Evolutionary conservation across 2,329 filamentous ascomycete species (phyloP).

Genomic region (Daldinia sp.): DNA sequence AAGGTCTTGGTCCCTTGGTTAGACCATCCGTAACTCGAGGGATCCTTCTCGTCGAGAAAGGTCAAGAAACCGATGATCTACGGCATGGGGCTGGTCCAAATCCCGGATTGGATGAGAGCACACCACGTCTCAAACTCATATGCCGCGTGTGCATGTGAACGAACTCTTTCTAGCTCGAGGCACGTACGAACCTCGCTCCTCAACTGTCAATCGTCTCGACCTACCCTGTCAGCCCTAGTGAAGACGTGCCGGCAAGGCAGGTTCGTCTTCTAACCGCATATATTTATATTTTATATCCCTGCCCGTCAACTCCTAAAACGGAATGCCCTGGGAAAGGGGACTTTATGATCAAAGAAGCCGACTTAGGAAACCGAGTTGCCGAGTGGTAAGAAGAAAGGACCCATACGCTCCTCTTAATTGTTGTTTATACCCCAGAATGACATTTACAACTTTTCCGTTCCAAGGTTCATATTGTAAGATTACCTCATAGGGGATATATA

Average conservation of each 20-base stretch:
- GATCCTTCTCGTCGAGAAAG: conserved; percentile 8
- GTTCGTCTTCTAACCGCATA: not conserved
- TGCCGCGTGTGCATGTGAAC: not conserved
- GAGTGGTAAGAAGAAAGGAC: not conserved
- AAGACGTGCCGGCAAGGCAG: conserved; percentile 5
- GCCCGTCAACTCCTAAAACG: conserved; percentile 14
- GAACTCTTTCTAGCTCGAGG: not conserved
- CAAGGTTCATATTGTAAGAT: not conserved
- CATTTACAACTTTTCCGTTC: not conserved
- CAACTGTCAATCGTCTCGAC: conserved; percentile 17
- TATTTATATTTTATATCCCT: conserved; percentile 18
- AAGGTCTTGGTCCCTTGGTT: not conserved
- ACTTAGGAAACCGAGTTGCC: conserved; percentile 10
- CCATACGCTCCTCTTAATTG: not conserved
- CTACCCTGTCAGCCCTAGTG: conserved; percentile 2
- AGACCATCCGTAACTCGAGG: conserved; percentile 2
- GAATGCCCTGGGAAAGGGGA: conserved; percentile 11
- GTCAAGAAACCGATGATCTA: conserved; percentile 20
- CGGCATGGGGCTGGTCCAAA: conserved; percentile 21
- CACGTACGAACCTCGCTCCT: conserved; percentile 9
- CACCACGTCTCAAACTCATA: conserved; percentile 30
- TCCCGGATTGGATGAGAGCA: conserved; percentile 29
- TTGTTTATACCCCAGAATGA: not conserved
- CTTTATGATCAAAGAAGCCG: not conserved
- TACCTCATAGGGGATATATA: conserved; percentile 13